Evolutionary conservation across 805 yeast genomes (phyloP).

Genomic region (Yarrowia bubula): DNA sequence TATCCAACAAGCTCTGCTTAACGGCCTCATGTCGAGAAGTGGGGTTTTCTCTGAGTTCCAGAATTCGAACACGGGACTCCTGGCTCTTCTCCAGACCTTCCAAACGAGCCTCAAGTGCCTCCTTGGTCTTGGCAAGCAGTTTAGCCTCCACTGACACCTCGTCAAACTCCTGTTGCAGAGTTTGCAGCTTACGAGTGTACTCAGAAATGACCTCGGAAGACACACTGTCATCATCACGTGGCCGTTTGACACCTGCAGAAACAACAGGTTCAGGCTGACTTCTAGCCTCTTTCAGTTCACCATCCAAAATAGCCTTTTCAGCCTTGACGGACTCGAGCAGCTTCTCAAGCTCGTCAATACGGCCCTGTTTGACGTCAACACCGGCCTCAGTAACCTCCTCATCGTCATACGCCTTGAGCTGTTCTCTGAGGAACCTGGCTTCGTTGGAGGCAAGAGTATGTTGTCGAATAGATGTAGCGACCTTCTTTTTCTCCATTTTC

Average conservation of each 20-base stretch:
- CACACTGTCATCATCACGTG: slow-evolving; percentile 27
- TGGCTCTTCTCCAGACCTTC: slow-evolving; percentile 28
- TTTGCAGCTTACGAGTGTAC: slow-evolving; percentile 8
- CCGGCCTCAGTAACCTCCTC: slow-evolving; percentile 35
- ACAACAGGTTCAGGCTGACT: slow-evolving; percentile 27
- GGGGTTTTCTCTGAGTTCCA: slow-evolving; percentile 69
- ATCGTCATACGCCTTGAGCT: slow-evolving; percentile 51
- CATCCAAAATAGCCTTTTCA: slow-evolving; percentile 48
- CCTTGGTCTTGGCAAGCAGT: slow-evolving; percentile 32
- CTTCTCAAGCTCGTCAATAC: slow-evolving; percentile 44
- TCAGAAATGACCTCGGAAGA: slow-evolving; percentile 4
- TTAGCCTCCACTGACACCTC: slow-evolving; percentile 24
- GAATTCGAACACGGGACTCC: slow-evolving; percentile 42
- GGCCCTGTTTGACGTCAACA: slow-evolving; percentile 30
- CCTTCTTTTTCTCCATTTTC: slow-evolving; percentile 43
- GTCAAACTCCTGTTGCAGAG: slow-evolving; percentile 10
- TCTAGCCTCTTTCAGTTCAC: slow-evolving; percentile 38
- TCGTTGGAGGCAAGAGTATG: slow-evolving; percentile 55
- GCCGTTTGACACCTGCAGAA: slow-evolving; percentile 29
- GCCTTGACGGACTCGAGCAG: slow-evolving; percentile 56
- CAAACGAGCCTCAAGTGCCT: slow-evolving; percentile 27
- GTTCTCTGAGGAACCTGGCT: slow-evolving; percentile 54
- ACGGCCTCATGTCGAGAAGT: slow-evolving; percentile 58
- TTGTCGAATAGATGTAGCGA: slow-evolving; percentile 49
- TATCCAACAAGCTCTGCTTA: slow-evolving; percentile 51